A percentile compares a stretch with the other conserved stretches of the same genome.
phyloP scores from a whole-genome alignment of 768 basidiomycete species.

The Favolaschia claudopus region DNA sequence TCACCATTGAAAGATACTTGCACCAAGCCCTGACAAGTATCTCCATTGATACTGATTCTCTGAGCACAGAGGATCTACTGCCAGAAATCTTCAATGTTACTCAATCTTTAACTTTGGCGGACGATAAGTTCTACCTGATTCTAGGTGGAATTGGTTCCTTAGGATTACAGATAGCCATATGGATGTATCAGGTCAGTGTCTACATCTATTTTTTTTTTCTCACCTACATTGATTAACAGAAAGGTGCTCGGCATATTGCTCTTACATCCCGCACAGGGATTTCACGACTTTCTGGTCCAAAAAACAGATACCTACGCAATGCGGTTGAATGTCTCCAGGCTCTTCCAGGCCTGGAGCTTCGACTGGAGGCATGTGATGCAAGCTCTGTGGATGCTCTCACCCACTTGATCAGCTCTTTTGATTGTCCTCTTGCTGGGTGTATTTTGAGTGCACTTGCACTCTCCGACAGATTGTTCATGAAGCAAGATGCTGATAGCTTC shows the following conservation, averaged over 20 bases:
- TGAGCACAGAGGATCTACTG: neutral
- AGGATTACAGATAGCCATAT: conserved; percentile 45
- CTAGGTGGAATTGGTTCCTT: conserved; percentile 49
- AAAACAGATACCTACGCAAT: conserved; percentile 33
- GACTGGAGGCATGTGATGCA: conserved; percentile 42
- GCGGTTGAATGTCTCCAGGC: conserved; percentile 38
- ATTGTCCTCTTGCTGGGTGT: conserved; percentile 40
- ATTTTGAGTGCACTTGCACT: conserved; percentile 41
- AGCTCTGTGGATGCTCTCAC: conserved; percentile 27
- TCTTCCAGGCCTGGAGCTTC: conserved; percentile 36
- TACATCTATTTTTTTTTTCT: neutral
- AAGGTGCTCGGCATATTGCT: conserved; percentile 44
- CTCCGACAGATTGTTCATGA: conserved; percentile 39
- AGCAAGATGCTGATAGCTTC: conserved; percentile 39
- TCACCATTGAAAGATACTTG: neutral
- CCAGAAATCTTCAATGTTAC: conserved; percentile 3
- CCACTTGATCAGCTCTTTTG: conserved; percentile 30
- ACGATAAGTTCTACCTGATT: conserved; percentile 43
- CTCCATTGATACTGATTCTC: neutral
- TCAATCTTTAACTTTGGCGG: conserved; percentile 25
- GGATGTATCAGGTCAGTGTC: conserved; percentile 48
- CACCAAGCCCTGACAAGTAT: neutral
- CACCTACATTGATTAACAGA: conserved; percentile 25
- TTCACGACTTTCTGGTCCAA: conserved; percentile 29
- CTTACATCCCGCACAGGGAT: conserved; percentile 46